Base-by-base conservation (phyloP, 352 stramenopile genomes). In the Phytopythium aichiense region DNA sequence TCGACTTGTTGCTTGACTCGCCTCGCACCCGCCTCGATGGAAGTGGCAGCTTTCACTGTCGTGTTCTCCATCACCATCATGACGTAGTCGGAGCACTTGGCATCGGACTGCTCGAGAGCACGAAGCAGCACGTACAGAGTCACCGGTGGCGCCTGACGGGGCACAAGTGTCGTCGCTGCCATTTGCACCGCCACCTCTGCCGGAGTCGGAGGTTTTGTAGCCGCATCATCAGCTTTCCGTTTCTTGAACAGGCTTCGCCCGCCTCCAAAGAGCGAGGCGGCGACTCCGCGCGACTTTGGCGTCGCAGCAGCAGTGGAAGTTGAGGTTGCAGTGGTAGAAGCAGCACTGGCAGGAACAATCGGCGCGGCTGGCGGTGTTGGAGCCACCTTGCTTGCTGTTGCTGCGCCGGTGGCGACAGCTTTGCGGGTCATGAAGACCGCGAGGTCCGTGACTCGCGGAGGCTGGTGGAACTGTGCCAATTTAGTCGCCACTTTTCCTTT, bases 121-220 rank as follows among this genome's bases (percentile, higher is more conserved):
- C 76, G 63, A 2, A 81, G 9, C 33, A 86, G 61, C 7, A 83
- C 58, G 35, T 76, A 57, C 1, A 76, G 33, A 11, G 63, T 71
- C 7, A 69, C 61, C 2, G 56, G 64, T 56, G 66, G 65, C 12
- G 57, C 56, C 49, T 59, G 56, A 11, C 67, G 46, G 38, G 69
- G 69, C 6, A 67, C 58, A 20, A 77, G 63, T 4, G 57, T 56
- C 71, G 42, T 30, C 68, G 57, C 30, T 56, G 46, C 1, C 48
- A 15, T 28, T 15, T 50, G 18, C 22, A 22, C 37, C 38, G 33
- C 20, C 64, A 40, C 40, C 48, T 54, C n/a, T 63, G 42, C 23
- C 60, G 59, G 20, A 68, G 25, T 50, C 13, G 37, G 23, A 7
- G 53, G n/a, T 20, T 66, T 52, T 2, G 23, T 25, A 33, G 56